These are phyloP conservation scores for Fusarium subtropicale DNA, from an alignment of 2,329 filamentous ascomycete genomes.

Conservation along the genomic window DNA sequence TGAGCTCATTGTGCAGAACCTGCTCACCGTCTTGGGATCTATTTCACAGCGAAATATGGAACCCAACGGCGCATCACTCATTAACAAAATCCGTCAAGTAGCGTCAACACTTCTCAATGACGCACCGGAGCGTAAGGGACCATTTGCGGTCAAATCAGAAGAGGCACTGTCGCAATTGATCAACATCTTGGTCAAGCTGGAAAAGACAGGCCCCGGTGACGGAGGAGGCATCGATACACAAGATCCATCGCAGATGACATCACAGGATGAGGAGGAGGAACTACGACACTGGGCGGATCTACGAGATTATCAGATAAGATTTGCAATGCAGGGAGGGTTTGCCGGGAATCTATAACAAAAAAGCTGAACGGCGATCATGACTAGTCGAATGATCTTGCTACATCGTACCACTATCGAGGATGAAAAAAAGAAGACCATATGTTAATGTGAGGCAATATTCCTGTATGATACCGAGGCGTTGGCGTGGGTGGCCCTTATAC, in stretches of 20 bases:
- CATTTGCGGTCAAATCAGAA: constrained; percentile 68
- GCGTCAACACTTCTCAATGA: constrained; percentile 81
- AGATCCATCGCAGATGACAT: constrained; percentile 56
- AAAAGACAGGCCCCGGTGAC: constrained; percentile 65
- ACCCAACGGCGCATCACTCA: constrained; percentile 72
- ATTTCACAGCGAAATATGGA: constrained; percentile 90
- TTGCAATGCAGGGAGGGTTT: constrained; percentile 73
- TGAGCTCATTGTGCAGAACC: constrained; percentile 82
- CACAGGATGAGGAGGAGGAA: constrained; percentile 79
- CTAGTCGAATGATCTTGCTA: neutral
- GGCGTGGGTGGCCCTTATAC: neutral
- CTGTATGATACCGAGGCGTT: constrained; percentile 19
- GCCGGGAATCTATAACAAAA: constrained; percentile 41
- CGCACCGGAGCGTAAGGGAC: constrained; percentile 63
- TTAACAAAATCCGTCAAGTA: constrained; percentile 86
- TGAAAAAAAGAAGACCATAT: neutral
- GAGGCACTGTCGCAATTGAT: constrained; percentile 78
- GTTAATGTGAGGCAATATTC: neutral
- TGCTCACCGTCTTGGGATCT: constrained; percentile 78
- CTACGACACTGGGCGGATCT: constrained; percentile 82
- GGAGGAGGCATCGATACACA: constrained; percentile 48
- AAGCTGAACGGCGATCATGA: neutral
- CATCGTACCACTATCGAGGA: neutral
- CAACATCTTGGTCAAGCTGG: constrained; percentile 78
- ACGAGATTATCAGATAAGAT: constrained; percentile 80